Conservation (phyloP, 2,329 filamentous ascomycete genomes). For the Fusarium camptoceras region DNA sequence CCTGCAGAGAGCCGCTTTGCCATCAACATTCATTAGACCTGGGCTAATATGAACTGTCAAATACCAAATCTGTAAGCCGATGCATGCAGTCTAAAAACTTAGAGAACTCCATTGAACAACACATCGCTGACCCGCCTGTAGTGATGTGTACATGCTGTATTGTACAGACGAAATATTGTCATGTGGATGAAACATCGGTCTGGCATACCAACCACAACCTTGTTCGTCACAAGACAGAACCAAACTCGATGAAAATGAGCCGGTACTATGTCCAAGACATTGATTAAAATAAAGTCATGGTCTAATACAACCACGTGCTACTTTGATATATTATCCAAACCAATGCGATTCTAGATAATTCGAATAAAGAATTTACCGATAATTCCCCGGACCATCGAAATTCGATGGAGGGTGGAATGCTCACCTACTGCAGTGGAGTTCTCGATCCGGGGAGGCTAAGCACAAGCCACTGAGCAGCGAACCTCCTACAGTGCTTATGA, state of each 20-base stretch:
- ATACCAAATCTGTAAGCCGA: neutral
- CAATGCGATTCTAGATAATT: neutral
- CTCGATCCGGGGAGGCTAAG: slow-evolving; percentile 41
- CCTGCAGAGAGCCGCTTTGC: slow-evolving; percentile 2
- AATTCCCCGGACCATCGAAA: slow-evolving; percentile 38
- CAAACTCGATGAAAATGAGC: neutral
- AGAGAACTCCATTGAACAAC: slow-evolving; percentile 1
- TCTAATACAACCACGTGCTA: neutral
- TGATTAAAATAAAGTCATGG: neutral
- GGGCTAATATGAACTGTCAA: neutral
- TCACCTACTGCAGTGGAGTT: slow-evolving; percentile 29
- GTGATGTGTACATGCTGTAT: slow-evolving; percentile 2
- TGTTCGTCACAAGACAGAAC: slow-evolving; percentile 15
- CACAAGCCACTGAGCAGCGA: slow-evolving; percentile 43
- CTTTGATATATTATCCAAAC: neutral
- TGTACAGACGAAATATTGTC: slow-evolving; percentile 17
- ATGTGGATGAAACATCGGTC: slow-evolving; percentile 22
- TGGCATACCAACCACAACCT: slow-evolving; percentile 6
- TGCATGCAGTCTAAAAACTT: neutral
- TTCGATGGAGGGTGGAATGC: slow-evolving; percentile 32
- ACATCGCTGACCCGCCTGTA: neutral
- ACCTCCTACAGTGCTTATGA: slow-evolving; percentile 21
- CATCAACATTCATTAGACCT: neutral
- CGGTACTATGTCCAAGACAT: neutral
- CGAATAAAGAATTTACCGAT: slow-evolving; percentile 38